Evolutionary conservation across 2,329 filamentous ascomycete species (phyloP), one percentile per base, ranked within the genome.

Genomic region (Pseudopyrenochaeta lycopersici): DNA sequence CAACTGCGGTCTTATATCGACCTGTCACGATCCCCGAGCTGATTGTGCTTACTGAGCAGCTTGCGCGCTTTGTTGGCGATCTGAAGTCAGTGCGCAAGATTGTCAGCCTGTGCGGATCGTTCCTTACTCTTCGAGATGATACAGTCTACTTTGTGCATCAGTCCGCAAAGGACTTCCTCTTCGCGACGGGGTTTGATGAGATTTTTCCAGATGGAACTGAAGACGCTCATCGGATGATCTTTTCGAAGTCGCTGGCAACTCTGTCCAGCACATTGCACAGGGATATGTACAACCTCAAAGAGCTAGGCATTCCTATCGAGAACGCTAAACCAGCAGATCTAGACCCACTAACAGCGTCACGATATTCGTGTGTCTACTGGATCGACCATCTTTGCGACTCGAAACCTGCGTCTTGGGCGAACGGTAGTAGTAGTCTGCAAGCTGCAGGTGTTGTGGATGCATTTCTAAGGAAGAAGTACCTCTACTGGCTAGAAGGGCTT

Each of bases 1-100:
- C n/a, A n/a, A n/a, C n/a, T 2, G 56, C 63, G 2, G 47, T 68
- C 7, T 64, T 70, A 2, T 77, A 73, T 41, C 75, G 73, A 1
- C 80, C 79, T 5, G 52, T 82, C 18, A 63, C 49, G 0, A 12
- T 81, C 1, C 7, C 54, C 0, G 77, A 82, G 52, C 46, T 80
- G n/a, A 36, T 33, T 1, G 43, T 32, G 38, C 35, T 77, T 12
- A 35, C 61, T 17, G 56, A 65, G 2, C 20, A 49, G 15, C 58
- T 56, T 30, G 46, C 51, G 1, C 53, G 50, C 4, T 31, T 49
- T 10, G 29, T 52, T 23, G 55, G 53, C 7, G 45, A 66, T 18
- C 6, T 12, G 4, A 3, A 21, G 7, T 33, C 7, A 4, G 4
- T 33, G 4, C 5, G 11, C 47, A 31, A 62, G 48, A 59, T 78